Evolutionary conservation across 257 asterid genomes (phyloP), one percentile per base, ranked within the genome.

Genomic region (Lithospermum erythrorhizon): DNA sequence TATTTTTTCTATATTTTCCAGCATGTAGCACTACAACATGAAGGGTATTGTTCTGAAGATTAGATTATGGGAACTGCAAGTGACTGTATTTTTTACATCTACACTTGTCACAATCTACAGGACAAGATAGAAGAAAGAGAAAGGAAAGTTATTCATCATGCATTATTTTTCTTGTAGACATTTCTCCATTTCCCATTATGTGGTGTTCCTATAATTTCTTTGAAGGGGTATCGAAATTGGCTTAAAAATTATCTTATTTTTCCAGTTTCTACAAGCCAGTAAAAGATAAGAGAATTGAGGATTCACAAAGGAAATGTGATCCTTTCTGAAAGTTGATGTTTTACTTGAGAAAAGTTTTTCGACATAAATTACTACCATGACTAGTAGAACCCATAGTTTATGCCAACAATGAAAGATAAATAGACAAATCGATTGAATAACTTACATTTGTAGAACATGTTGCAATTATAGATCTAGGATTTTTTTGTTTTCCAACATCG

Each of bases 401-500:
- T 41, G 18, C 14, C 49, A 41, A 13, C 49, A 41, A 41, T 41
- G 49, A 41, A 41, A 41, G 49, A 1, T 35, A 35, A 27, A n/a
- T 22, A 19, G 17, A 48, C 30, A 29, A 32, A 23, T 6, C 19
- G 37, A 58, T 27, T 57, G n/a, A 21, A 64, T 57, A 72, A 23
- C 35, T 18, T 52, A 81, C 87, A 80, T 78, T 71, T 27, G 61
- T 57, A 57, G 23, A 23, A 45, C 57, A 61, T 20, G 54, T 27
- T 17, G 68, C 32, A 54, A 66, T 45, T 19, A 73, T 57, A 29
- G 53, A 72, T 67, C 75, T 74, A 30, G 58, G 58, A 55, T 65
- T 73, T 20, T 72, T 30, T 62, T 47, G 74, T 68, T 75, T 79
- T 63, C 79, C 68, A 29, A 86, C 72, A 69, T 83, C 91, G 67